Percentiles rank a stretch among this genome's conserved stretches.
Evolutionary conservation across 306 rosid genomes (phyloP).

Genomic region (Malus sylvestris): DNA sequence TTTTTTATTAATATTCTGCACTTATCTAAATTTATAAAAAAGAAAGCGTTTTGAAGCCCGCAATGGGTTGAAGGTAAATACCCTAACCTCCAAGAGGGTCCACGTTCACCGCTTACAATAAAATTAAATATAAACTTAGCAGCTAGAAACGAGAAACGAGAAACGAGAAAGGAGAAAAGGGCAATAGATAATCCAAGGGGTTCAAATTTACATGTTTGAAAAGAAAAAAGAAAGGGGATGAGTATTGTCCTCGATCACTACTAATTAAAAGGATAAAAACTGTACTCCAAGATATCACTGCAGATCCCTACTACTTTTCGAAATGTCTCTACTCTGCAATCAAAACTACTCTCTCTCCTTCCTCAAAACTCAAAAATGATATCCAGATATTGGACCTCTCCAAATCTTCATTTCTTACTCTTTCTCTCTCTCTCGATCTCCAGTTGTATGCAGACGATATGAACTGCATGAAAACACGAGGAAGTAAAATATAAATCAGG

Average conservation of each 20-base stretch:
- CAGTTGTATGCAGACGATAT: constrained; percentile 24
- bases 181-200: not conserved
- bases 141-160: not conserved
- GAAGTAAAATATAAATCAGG: constrained; percentile 8
- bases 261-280: not conserved
- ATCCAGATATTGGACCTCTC: constrained; percentile 20
- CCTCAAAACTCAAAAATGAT: constrained; percentile 20
- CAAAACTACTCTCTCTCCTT: constrained; percentile 20
- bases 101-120: too few relatives aligned
- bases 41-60: accelerated
- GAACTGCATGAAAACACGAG: constrained; percentile 26
- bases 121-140: too few relatives aligned
- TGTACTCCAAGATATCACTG: constrained; percentile 23
- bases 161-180: not conserved
- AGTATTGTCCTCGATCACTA: constrained; percentile 8
- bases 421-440: constrained; percentile 10
- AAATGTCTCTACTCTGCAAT: not conserved
- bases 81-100: too few relatives aligned
- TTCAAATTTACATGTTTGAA: constrained; percentile 33
- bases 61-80: too few relatives aligned
- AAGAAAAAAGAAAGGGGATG: not conserved
- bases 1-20: too few relatives aligned
- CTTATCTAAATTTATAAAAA: too few relatives aligned
- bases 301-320: constrained; percentile 12
- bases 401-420: constrained; percentile 6